These are phyloP conservation scores for Aspergillus oerlinghausenensis DNA, from an alignment of 2,329 filamentous ascomycete species.

Conservation along the genomic window DNA sequence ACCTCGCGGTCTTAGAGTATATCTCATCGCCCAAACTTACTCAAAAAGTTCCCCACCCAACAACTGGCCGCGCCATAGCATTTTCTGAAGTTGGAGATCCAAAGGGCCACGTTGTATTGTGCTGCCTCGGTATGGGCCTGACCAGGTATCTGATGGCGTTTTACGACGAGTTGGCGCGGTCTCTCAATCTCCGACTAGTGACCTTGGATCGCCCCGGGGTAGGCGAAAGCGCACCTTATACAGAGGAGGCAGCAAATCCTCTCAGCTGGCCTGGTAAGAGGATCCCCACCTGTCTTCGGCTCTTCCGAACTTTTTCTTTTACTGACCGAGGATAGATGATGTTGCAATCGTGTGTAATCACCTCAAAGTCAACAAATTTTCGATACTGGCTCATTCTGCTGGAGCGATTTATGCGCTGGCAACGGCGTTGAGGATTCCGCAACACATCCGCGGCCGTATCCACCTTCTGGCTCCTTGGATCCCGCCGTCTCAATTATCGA, in stretches of 20 bases:
- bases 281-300: neutral
- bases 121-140: conserved; percentile 95
- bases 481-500: conserved; percentile 85
- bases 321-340: conserved; percentile 52
- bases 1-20: conserved; percentile 81
- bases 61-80: conserved; percentile 81
- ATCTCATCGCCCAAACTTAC: conserved; percentile 77
- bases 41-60: conserved; percentile 80
- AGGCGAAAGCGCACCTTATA: conserved; percentile 81
- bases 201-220: conserved; percentile 92
- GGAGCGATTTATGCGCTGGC: conserved; percentile 97
- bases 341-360: conserved; percentile 90
- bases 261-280: conserved; percentile 85
- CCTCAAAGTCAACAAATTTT: conserved; percentile 91
- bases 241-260: conserved; percentile 76
- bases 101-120: conserved; percentile 86
- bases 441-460: conserved; percentile 89
- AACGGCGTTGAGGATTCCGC: conserved; percentile 90
- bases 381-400: conserved; percentile 90
- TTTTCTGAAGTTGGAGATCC: conserved; percentile 96
- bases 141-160: conserved; percentile 95
- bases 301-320: neutral
- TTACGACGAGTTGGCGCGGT: conserved; percentile 90
- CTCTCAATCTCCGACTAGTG: conserved; percentile 82
- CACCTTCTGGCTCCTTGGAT: conserved; percentile 91